Conservation (phyloP, 345 rosid species). For the Cardamine resedifolia region DNA sequence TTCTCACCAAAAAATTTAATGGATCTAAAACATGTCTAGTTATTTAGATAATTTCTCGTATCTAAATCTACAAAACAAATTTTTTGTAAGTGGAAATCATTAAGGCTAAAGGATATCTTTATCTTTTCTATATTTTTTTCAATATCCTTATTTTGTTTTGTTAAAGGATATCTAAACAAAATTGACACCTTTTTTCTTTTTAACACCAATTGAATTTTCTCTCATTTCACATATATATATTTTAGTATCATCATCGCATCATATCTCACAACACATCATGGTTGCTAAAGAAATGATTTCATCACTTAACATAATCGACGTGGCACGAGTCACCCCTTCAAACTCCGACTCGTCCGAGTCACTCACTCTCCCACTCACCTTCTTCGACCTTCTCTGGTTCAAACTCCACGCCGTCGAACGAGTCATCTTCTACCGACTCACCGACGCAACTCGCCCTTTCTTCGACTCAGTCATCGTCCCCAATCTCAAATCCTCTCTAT, state of each 20-base stretch:
- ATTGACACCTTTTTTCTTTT: neutral
- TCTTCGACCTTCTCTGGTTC: slow-evolving; percentile 37
- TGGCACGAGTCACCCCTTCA: slow-evolving; percentile 29
- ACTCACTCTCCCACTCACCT: slow-evolving; percentile 37
- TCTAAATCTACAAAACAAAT: too few relatives aligned
- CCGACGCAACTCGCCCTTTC: slow-evolving; percentile 19
- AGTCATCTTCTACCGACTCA: slow-evolving; percentile 41
- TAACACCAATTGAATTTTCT: neutral
- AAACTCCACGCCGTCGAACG: slow-evolving; percentile 32
- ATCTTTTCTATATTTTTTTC: neutral
- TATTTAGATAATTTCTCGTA: too few relatives aligned
- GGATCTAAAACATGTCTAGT: too few relatives aligned
- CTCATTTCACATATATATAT: neutral
- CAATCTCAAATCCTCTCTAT: slow-evolving; percentile 39
- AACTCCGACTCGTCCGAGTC: slow-evolving; percentile 25
- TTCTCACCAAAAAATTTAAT: too few relatives aligned
- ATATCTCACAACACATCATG: neutral
- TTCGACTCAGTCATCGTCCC: slow-evolving; percentile 45
- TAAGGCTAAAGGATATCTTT: too few relatives aligned
- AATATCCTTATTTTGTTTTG: neutral
- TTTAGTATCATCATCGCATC: neutral
- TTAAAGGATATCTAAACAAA: neutral
- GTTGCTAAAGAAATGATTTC: slow-evolving; percentile 11
- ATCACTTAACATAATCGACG: slow-evolving; percentile 23
- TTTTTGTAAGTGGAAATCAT: too few relatives aligned